Conservation (phyloP, 2,329 filamentous ascomycete genomes). For the Arthrobotrys iridis region DNA sequence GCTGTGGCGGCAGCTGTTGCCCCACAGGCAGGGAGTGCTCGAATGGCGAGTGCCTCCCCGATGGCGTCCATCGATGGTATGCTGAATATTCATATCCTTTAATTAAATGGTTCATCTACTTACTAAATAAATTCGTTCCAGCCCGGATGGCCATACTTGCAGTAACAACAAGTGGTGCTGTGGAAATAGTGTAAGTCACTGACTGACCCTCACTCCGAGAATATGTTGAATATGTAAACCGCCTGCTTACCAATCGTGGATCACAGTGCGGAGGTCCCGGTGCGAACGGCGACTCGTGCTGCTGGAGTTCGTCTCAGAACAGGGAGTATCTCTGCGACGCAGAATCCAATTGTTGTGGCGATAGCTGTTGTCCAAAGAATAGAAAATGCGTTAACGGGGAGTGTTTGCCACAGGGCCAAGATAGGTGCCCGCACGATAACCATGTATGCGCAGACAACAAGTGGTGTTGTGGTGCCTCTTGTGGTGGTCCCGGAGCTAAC, state of each 20-base stretch:
- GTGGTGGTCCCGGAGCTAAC: conserved; percentile 3
- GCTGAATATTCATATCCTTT: background rate
- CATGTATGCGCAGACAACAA: background rate
- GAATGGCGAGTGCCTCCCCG: background rate
- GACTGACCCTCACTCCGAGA: too few relatives aligned
- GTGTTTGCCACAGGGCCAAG: background rate
- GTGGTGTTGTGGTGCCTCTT: conserved; percentile 9
- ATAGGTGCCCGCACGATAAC: background rate
- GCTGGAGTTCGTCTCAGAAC: background rate
- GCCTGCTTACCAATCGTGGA: too few relatives aligned
- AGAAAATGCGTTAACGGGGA: background rate
- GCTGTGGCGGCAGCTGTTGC: background rate
- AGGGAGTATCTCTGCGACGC: background rate
- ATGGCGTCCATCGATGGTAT: background rate
- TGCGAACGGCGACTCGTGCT: background rate
- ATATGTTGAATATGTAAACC: too few relatives aligned
- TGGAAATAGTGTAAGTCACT: background rate
- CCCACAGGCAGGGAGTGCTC: background rate
- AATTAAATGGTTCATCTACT: background rate
- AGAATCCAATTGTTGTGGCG: background rate
- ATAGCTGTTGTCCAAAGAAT: background rate
- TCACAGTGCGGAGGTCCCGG: background rate
- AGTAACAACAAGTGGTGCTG: background rate
- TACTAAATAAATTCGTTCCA: background rate
- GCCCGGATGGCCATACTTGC: background rate